phyloP scores from a whole-genome alignment of 257 asterid genomes.

The Eucommia ulmoides region DNA sequence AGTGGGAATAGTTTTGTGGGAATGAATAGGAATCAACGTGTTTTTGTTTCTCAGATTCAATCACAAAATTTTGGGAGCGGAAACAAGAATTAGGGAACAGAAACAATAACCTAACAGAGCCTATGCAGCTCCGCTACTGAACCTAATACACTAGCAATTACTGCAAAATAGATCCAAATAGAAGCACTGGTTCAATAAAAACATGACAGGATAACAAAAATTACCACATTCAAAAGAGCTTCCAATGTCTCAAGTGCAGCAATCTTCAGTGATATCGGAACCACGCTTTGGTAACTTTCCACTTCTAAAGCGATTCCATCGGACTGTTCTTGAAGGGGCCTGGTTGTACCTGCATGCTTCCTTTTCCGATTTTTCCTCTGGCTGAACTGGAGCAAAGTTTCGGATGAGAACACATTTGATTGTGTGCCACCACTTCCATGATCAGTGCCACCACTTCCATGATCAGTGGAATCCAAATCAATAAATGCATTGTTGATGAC shows the following conservation, averaged over 20 bases:
- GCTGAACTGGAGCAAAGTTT: conserved; percentile 17
- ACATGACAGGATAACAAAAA: conserved; percentile 10
- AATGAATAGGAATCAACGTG: not conserved
- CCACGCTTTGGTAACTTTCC: conserved; percentile 19
- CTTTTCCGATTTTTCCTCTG: conserved; percentile 78
- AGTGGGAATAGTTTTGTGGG: not conserved
- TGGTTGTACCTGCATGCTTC: conserved; percentile 44
- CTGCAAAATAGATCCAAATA: not conserved
- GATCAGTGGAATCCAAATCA: conserved; percentile 40
- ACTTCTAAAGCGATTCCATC: conserved; percentile 27
- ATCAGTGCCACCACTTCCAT: conserved; percentile 22
- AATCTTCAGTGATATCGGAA: conserved; percentile 47
- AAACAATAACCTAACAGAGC: no score
- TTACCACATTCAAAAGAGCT: conserved; percentile 72
- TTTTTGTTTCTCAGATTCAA: not conserved
- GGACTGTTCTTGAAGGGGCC: conserved; percentile 28
- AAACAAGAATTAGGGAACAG: no score
- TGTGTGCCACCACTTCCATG: conserved; percentile 16
- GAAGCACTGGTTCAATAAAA: not conserved
- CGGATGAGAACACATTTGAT: conserved; percentile 27
- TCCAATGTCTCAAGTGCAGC: conserved; percentile 83
- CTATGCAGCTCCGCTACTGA: not conserved
- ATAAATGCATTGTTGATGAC: conserved; percentile 37
- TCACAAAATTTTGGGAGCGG: no score
- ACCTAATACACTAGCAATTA: not conserved